Conservation (phyloP, 768 basidiomycete species). For the Xerocomellus dryophilus region DNA sequence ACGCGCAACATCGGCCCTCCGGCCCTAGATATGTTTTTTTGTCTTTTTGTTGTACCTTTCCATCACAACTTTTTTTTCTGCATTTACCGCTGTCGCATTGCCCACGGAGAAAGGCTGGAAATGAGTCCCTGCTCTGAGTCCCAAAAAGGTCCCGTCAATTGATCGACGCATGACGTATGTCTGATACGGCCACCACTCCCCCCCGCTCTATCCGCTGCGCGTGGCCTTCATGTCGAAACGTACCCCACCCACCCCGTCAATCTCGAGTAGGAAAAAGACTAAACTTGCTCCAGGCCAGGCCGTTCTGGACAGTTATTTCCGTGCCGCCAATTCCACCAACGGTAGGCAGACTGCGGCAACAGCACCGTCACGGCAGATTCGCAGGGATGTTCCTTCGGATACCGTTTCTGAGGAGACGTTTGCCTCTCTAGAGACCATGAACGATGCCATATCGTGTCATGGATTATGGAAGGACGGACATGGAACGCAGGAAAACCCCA, state of each 20-base stretch:
- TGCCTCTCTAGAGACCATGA: slow-evolving; percentile 10
- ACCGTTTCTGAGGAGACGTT: slow-evolving; percentile 15
- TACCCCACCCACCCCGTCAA: slow-evolving; percentile 6
- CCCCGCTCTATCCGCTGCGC: slow-evolving; percentile 13
- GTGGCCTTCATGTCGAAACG: slow-evolving; percentile 24
- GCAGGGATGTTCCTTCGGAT: slow-evolving; percentile 7
- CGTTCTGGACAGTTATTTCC: slow-evolving; percentile 29
- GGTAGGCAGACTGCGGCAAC: slow-evolving; percentile 11
- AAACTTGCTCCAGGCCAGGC: slow-evolving; percentile 19
- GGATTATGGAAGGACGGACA: slow-evolving; percentile 22
- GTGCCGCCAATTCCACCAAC: slow-evolving; percentile 8
- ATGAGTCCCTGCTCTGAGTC: slow-evolving; percentile 4
- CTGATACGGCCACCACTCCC: slow-evolving; percentile 8
- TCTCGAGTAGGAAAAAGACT: slow-evolving; percentile 19
- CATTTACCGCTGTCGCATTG: neutral
- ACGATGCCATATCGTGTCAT: neutral
- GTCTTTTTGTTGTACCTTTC: slow-evolving; percentile 1
- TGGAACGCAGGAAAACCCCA: slow-evolving; percentile 25
- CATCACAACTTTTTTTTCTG: neutral
- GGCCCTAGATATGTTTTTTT: neutral
- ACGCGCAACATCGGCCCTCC: neutral
- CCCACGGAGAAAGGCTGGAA: neutral
- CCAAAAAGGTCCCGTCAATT: slow-evolving; percentile 20
- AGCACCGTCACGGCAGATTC: slow-evolving; percentile 18
- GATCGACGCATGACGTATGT: slow-evolving; percentile 32